Base-by-base conservation (phyloP, 345 rosid genomes). In the Ceriops tagal region DNA sequence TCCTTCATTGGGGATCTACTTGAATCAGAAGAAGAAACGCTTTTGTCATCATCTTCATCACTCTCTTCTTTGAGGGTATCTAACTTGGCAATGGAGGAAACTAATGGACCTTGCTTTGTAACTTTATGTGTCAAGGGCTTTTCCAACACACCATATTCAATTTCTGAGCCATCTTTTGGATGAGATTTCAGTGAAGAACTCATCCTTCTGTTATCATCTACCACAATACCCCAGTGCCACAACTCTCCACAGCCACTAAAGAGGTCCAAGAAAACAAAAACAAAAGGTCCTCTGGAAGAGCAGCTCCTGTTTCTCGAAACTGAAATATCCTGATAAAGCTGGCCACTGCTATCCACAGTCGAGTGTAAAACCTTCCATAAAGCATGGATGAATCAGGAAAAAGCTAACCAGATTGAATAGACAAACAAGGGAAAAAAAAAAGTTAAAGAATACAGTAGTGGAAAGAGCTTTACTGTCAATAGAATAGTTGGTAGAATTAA, bases 211-310 rank as follows among this genome's bases (percentile, higher is more conserved):
- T 69, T 84, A 72, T 87, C 89, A 79, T 91, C 96, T 77, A 85
- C 77, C 53, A 84, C 86, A 73, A 85, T 49, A 70, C 87, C 82
- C 93, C 92, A 88, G 53, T 88, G 75, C 90, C 95, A 86, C 19
- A 88, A 86, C 76, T 88, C 98, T 77, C 86, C 96, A 65, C 79
- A 85, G 69, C 92, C 96, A 77, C 91, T 80, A 63, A 93, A 93
- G 57, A 93, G 90, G 80, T 93, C 96, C 61, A 88, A 75, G 72
- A 93, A 89, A 61, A 96, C 98, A 84, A 80, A 86, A 51, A 89
- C 96, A 83, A 86, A 91, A 64, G 91, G 88, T 59, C 82, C 92
- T 62, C 60, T 75, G 19, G 83, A 69, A 75, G 59, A 74, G 71
- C 78, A 71, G 62, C 78, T 83, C 73, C 80, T 87, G 75, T 59